A percentile compares a stretch with the other conserved stretches of the same genome.
phyloP scores from a whole-genome alignment of 2,329 filamentous ascomycete genomes.

The Trichoderma oligosporum region DNA sequence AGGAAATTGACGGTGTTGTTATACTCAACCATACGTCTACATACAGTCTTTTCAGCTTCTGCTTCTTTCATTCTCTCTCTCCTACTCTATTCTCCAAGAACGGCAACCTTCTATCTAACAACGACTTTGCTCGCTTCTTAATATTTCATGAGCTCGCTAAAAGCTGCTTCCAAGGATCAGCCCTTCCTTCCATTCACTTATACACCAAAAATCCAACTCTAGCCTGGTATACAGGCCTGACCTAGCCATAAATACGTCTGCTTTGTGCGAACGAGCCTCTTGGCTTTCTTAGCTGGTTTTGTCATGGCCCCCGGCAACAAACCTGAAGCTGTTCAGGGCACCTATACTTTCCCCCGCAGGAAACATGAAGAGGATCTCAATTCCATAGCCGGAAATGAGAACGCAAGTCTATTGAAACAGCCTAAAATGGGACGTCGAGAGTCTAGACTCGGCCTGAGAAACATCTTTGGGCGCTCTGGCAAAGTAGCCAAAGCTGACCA shows the following conservation, averaged over 20 bases:
- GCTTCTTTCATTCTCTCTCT: not conserved
- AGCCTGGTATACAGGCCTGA: too few relatives aligned
- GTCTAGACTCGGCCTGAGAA: slow-evolving; percentile 50
- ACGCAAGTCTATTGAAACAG: slow-evolving; percentile 38
- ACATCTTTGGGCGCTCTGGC: slow-evolving; percentile 46
- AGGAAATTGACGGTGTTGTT: too few relatives aligned
- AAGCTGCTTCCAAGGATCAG: not conserved
- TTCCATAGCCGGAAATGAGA: slow-evolving; percentile 15
- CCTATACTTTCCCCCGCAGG: slow-evolving; percentile 17
- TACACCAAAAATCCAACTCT: not conserved
- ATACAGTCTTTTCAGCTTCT: too few relatives aligned
- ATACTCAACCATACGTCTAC: too few relatives aligned
- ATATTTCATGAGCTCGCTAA: slow-evolving; percentile 11
- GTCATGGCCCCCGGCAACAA: slow-evolving; percentile 24
- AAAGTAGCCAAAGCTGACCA: slow-evolving; percentile 38
- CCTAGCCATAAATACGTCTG: not conserved
- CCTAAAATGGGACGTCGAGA: slow-evolving; percentile 46
- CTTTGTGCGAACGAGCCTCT: not conserved
- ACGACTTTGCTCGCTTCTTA: not conserved
- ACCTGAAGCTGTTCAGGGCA: slow-evolving; percentile 11
- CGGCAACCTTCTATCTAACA: not conserved
- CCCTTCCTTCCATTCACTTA: slow-evolving; percentile 8
- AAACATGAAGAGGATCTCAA: not conserved
- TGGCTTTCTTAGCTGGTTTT: slow-evolving; percentile 24
- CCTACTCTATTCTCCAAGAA: not conserved